Evolutionary conservation across 2,329 filamentous ascomycete genomes (phyloP), one percentile per base, ranked within the genome.

Genomic region (Plectosphaerella plurivora): DNA sequence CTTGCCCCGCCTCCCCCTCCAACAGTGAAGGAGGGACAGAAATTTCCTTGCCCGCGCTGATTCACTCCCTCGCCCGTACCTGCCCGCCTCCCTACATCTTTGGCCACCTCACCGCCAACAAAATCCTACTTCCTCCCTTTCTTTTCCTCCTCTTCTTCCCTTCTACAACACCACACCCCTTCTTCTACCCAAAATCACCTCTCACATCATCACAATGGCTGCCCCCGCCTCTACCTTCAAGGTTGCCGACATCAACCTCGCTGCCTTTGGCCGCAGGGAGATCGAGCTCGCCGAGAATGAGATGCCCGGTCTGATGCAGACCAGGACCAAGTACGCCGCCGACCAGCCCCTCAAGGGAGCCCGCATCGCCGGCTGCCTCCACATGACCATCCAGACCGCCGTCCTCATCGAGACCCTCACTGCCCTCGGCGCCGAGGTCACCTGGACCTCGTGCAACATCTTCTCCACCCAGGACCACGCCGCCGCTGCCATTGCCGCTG

Each of bases 311-410:
- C 86, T 99, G 65, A 96, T 99, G 89, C 84, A 89, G 68, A 97
- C 92, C 69, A 88, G 94, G 71, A 72, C 76, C 69, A 96, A 96
- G 83, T 99, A 97, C 74, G 89, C 89, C 65, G 74, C 74, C 57
- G 93, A 96, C 77, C 93, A 97, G 84, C 94, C 94, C 65, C 84
- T 99, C 68, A 87, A 87, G 72, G 92, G 93, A 73, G 91, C 92
- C 73, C 88, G 93, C 68, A 97, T 99, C 74, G 94, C 94, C 66
- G 94, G 94, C 71, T 97, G 94, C 79, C 82, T 97, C 73, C 92
- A 97, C 87, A 97, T 96, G 93, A 97, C 94, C 73, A 97, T 99
- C 79, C 94, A 99, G 83, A 99, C 94, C 61, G 94, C 94, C 65
- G 94, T 99, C 70, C 87, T 99, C 68, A 99, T 99, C 76, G 94